A percentile compares a stretch with the other conserved stretches of the same genome.
Evolutionary conservation across 768 basidiomycete genomes (phyloP).

Genomic region (Leccinum subtestaceum): DNA sequence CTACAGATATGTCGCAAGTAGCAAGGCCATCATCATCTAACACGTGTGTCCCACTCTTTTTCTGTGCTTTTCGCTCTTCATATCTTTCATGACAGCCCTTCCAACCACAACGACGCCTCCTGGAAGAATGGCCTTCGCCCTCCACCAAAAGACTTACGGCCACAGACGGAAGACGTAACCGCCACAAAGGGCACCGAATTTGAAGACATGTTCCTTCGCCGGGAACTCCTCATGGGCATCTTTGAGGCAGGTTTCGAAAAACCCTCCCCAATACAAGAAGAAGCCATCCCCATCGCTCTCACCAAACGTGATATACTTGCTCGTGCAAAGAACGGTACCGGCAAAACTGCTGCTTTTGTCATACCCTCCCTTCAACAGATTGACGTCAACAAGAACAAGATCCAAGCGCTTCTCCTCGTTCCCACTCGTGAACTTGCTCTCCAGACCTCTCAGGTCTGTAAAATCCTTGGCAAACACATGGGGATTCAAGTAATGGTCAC

Average conservation of each 20-base stretch:
- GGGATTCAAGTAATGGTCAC: constrained; percentile 98
- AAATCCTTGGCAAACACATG: constrained; percentile 95
- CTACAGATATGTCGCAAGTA: constrained; percentile 30
- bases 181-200: constrained; percentile 93
- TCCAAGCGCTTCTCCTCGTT: constrained; percentile 94
- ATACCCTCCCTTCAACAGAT: constrained; percentile 95
- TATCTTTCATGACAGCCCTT: constrained; percentile 17
- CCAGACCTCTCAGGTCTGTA: constrained; percentile 98
- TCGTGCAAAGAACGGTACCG: constrained; percentile 95
- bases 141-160: constrained; percentile 88
- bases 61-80: constrained; percentile 4
- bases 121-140: constrained; percentile 82
- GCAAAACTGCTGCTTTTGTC: constrained; percentile 98
- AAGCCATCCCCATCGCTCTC: constrained; percentile 94
- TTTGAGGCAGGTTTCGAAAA: constrained; percentile 97
- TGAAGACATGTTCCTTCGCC: constrained; percentile 88
- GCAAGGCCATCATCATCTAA: constrained; percentile 33
- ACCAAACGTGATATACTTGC: constrained; percentile 92
- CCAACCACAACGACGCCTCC: constrained; percentile 32
- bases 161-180: constrained; percentile 97
- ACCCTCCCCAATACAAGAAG: constrained; percentile 98
- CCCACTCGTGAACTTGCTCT: constrained; percentile 98
- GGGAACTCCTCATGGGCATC: constrained; percentile 99
- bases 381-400: constrained; percentile 78
- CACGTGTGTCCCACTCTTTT: constrained; percentile 19